These are phyloP conservation scores for Pythium apleroticum DNA, from an alignment of 352 stramenopile species.

Conservation along the genomic window DNA sequence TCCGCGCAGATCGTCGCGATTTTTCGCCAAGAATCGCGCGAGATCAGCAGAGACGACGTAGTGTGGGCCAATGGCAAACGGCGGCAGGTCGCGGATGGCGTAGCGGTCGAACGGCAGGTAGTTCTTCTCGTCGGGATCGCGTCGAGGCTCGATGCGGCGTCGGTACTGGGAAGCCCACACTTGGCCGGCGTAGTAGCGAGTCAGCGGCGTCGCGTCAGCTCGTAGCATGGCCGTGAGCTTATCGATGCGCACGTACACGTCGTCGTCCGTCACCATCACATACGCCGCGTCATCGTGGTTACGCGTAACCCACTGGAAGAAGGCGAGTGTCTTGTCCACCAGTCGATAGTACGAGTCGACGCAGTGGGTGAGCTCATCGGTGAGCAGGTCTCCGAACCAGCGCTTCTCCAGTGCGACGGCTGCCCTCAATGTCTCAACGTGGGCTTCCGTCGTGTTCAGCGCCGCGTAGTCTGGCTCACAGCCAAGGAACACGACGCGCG, in stretches of 20 bases:
- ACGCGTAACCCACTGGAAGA: constrained; percentile 23
- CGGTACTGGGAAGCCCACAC: constrained; percentile 30
- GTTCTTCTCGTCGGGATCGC: constrained; percentile 20
- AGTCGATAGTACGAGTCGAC: constrained; percentile 49
- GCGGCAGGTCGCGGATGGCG: constrained; percentile 22
- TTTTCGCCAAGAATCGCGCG: constrained; percentile 23
- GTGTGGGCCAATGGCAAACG: constrained; percentile 36
- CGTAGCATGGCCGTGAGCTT: constrained; percentile 2
- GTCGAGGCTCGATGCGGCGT: constrained; percentile 7
- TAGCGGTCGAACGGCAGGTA: constrained; percentile 26
- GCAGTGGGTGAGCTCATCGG: constrained; percentile 41
- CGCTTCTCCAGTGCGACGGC: constrained; percentile 33
- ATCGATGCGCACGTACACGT: constrained; percentile 33
- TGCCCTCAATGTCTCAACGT: neutral
- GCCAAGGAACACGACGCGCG: constrained; percentile 41
- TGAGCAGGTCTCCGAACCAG: constrained; percentile 48
- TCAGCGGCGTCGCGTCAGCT: neutral
- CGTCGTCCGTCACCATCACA: constrained; percentile 60
- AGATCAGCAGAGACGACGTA: constrained; percentile 39
- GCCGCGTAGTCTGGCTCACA: constrained; percentile 25
- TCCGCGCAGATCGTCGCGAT: neutral
- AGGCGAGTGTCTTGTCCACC: constrained; percentile 53
- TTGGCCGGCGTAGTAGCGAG: constrained; percentile 32
- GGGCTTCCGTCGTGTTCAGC: neutral
- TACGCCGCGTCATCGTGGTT: constrained; percentile 12